Base-by-base conservation (phyloP, 73 alveolate species). In the Paraurostyla sp. region DNA sequence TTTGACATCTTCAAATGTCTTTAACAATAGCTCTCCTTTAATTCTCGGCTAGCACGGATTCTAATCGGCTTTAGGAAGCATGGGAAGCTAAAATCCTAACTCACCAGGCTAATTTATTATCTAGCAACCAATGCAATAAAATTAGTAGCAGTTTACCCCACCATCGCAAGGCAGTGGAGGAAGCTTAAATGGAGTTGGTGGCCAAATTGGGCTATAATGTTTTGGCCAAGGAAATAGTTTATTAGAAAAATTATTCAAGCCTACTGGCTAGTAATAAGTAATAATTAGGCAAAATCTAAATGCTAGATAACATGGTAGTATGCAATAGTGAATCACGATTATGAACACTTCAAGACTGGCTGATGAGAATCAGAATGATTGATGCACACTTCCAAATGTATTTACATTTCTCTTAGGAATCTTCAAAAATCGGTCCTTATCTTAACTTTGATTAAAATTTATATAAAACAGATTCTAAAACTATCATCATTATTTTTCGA, bases 71-170 rank as follows among this genome's bases (percentile, higher is more conserved):
- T 29, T 9, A 30, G 16, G 9, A 27, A 9, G 50, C 4, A 7
- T 6, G 7, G 78, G 78, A 7, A 25, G 22, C 32, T 33, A 60
- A 60, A 9, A 25, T 29, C 3, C 6, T 13, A 33, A 60, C 50
- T 60, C 78, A 16, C 78, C 78, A 60, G 78, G 78, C 3, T 23
- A 60, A 27, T 60, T 27, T 27, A 60, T 60, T 9, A 33, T 60
- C 16, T 50, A 60, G 9, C 78, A 29, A 27, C 33, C 33, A 13
- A 9, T 13, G 69, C 33, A 52, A 52, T 18, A 18, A 6, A n/a
- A 25, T 20, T 33, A 60, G 25, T 60, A 25, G 32, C 23, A 60
- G 25, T 60, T 60, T 33, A 60, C 78, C 22, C 78, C 78, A 13
- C 78, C 78, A 16, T 20, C 32, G 9, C 23, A 60, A 60, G 49